Base-by-base conservation (phyloP, 1,284 basidiomycete genomes). In the Ganoderma lucidum region DNA sequence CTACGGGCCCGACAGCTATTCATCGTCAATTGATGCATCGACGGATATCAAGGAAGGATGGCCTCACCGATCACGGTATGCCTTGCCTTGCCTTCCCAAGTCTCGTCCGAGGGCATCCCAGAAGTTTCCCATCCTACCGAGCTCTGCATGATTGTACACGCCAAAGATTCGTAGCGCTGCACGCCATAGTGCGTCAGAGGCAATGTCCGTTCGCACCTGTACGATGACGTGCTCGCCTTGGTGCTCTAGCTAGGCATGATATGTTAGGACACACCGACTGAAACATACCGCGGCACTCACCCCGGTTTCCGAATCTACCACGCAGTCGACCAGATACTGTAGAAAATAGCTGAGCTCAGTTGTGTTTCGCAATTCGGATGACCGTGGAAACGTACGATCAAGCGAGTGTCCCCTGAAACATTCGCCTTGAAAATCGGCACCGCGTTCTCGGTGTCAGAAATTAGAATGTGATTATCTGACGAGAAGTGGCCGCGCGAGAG, bases 401-500 rank as follows among this genome's bases (percentile, higher is more conserved):
- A 77, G 4, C 89, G 81, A 30, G 81, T 74, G 70, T 89, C 87
- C 0, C 82, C 73, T 0, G 86, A 86, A 81, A 90, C 84, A 74
- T 87, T 88, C 0, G 89, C 90, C 72, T 88, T 86, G 61, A 83
- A 90, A 2, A 90, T 84, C 0, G 87, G 87, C 3, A 90, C 75
- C 0, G 83, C 84, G 4, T 77, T 77, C 30, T 80, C 75, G 0
- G 78, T 68, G 1, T 80, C 82, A 51, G 81, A 85, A 15, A 90
- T 77, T 19, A 81, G 77, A 75, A 87, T 89, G 63, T 90, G 87
- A 65, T 91, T 91, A 61, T 88, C 85, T 3, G 80, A 80, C 0
- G 89, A 89, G 72, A 90, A 89, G 64, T 85, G 82, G 0, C 89
- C 89, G 2, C 83, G 81, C 0, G 89, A 90, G 15, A 90, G 81